Percentiles rank a stretch among this genome's conserved stretches.
phyloP scores from a whole-genome alignment of 2,329 filamentous ascomycete genomes.

The Fusarium siculi region DNA sequence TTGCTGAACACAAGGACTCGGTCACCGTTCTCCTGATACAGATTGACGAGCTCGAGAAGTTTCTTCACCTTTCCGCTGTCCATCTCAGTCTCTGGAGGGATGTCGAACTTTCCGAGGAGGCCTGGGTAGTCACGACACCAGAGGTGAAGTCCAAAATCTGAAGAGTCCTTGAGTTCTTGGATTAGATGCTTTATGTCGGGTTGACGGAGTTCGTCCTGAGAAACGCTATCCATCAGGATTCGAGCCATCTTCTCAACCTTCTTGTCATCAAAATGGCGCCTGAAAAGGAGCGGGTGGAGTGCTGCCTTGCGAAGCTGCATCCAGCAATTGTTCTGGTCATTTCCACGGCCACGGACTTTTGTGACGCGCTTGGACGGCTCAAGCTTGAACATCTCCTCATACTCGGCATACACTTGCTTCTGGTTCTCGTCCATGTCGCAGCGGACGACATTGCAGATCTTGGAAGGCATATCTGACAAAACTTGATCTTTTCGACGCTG shows the following conservation, averaged over 20 bases:
- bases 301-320: slow-evolving; percentile 94
- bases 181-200: slow-evolving; percentile 63
- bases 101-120: slow-evolving; percentile 64
- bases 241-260: slow-evolving; percentile 81
- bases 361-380: slow-evolving; percentile 65
- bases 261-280: slow-evolving; percentile 80
- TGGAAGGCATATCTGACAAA: slow-evolving; percentile 82
- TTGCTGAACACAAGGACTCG: slow-evolving; percentile 92
- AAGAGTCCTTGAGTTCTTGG: slow-evolving; percentile 66
- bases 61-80: slow-evolving; percentile 86
- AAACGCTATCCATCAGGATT: slow-evolving; percentile 77
- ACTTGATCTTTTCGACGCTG: slow-evolving; percentile 95
- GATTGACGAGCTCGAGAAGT: slow-evolving; percentile 77
- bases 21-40: slow-evolving; percentile 83
- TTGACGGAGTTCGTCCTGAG: slow-evolving; percentile 63
- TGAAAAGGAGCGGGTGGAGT: slow-evolving; percentile 89
- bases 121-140: slow-evolving; percentile 69
- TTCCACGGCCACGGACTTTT: slow-evolving; percentile 59
- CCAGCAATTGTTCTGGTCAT: slow-evolving; percentile 76
- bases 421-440: slow-evolving; percentile 83
- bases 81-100: slow-evolving; percentile 64
- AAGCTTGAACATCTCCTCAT: slow-evolving; percentile 71
- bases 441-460: slow-evolving; percentile 80
- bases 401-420: slow-evolving; percentile 75
- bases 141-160: slow-evolving; percentile 73